phyloP scores from a whole-genome alignment of 768 basidiomycete species.

The Erythrobasidium yunnanense region DNA sequence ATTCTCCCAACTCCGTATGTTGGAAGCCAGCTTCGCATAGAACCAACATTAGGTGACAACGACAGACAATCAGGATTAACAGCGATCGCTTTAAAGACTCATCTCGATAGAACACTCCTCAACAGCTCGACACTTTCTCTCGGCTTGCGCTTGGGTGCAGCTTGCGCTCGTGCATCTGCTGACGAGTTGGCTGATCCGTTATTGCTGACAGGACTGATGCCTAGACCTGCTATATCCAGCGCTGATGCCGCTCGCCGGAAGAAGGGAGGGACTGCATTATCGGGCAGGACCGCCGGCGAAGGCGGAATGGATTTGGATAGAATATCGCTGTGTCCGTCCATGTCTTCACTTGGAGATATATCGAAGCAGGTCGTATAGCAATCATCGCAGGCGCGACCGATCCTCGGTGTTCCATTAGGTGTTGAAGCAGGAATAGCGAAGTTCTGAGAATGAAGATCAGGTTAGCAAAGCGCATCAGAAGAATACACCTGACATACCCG shows the following conservation, averaged over 20 bases:
- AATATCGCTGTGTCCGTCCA: neutral
- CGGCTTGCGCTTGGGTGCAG: neutral
- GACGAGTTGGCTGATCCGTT: too few species aligned
- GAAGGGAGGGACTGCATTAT: neutral
- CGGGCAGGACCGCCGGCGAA: neutral
- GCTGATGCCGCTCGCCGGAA: neutral
- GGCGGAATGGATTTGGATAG: neutral
- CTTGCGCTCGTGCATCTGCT: too few species aligned
- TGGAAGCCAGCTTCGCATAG: too few species aligned
- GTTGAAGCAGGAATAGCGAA: slow-evolving; percentile 14
- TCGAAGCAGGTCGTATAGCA: slow-evolving; percentile 18
- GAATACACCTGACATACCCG: slow-evolving; percentile 48
- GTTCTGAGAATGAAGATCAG: neutral
- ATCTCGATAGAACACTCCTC: neutral
- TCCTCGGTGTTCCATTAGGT: neutral
- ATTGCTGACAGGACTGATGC: too few species aligned
- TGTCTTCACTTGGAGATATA: neutral
- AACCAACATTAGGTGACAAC: too few species aligned
- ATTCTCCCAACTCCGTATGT: too few species aligned
- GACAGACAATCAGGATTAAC: too few species aligned
- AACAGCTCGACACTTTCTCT: neutral
- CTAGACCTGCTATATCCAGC: too few species aligned
- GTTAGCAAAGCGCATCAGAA: neutral
- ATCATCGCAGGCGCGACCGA: slow-evolving; percentile 18
- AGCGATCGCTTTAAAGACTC: too few species aligned